A percentile compares a stretch with the other conserved stretches of the same genome.
Evolutionary conservation across 139 green algal species (phyloP).

Genomic region (Pleodorina starrii): DNA sequence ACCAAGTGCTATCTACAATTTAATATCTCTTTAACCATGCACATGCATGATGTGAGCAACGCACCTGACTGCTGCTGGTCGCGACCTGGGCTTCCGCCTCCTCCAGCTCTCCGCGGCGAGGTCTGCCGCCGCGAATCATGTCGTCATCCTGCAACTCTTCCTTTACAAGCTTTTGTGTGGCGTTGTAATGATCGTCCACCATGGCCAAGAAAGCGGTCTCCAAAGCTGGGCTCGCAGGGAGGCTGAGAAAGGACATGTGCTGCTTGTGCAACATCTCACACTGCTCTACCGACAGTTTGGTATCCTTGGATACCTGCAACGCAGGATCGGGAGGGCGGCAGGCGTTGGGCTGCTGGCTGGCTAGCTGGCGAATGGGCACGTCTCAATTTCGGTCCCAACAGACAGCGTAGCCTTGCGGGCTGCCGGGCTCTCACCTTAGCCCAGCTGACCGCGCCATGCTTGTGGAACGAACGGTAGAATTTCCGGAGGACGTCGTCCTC

Average conservation of each 20-base stretch:
- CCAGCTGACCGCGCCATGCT: conserved; percentile 32
- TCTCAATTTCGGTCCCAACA: conserved; percentile 18
- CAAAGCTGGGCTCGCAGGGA: conserved; percentile 53
- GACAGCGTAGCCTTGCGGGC: background rate
- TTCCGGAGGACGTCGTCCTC: conserved; percentile 20
- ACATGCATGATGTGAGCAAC: background rate
- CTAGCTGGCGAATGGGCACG: conserved; percentile 20
- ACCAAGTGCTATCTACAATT: background rate
- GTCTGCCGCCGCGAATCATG: background rate
- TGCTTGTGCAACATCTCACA: conserved; percentile 66
- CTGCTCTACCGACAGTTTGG: conserved; percentile 1
- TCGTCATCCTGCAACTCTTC: background rate
- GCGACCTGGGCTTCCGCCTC: background rate
- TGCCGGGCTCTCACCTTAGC: background rate
- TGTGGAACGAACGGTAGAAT: conserved; percentile 47
- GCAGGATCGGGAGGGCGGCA: background rate
- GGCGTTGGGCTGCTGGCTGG: background rate
- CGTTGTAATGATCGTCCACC: conserved; percentile 45
- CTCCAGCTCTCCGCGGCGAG: background rate
- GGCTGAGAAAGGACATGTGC: conserved; percentile 66
- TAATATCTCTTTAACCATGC: background rate
- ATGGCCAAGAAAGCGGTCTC: conserved; percentile 61
- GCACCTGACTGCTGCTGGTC: conserved; percentile 18
- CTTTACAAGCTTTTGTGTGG: background rate
- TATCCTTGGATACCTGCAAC: conserved; percentile 16